Evolutionary conservation across 768 basidiomycete genomes (phyloP).

Genomic region (Lentinula raphanica): DNA sequence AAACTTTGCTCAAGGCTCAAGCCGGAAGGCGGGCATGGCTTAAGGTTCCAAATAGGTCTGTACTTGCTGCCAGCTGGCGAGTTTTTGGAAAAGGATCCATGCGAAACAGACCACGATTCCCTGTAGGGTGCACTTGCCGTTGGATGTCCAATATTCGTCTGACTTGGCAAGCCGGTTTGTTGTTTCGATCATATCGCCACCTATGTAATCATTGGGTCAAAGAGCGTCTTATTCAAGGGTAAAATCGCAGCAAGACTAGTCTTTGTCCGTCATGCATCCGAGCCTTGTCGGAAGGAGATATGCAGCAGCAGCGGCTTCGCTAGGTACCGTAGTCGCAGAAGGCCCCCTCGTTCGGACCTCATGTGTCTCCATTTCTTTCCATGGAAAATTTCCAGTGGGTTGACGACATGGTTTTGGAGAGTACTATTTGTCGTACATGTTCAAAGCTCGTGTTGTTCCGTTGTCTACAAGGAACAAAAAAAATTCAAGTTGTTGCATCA

Average conservation of each 20-base stretch:
- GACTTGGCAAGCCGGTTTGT: no score
- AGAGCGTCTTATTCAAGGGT: not conserved
- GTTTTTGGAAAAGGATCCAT: no score
- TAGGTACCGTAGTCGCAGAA: constrained; percentile 45
- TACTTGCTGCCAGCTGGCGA: no score
- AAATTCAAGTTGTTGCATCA: not conserved
- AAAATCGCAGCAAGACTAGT: constrained; percentile 7
- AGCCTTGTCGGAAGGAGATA: not conserved
- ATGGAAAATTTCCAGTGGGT: constrained; percentile 51
- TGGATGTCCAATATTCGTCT: no score
- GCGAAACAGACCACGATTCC: no score
- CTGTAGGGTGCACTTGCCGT: no score
- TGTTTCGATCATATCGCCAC: no score
- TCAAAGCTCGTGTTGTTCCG: constrained; percentile 31
- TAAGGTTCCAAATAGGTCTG: no score
- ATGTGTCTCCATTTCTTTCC: constrained; percentile 52
- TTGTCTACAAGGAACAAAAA: constrained; percentile 32
- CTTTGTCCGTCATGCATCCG: not conserved
- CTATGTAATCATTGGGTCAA: no score
- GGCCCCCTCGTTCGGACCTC: constrained; percentile 39
- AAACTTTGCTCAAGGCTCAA: no score
- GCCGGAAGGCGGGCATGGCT: no score
- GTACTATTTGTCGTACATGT: constrained; percentile 73
- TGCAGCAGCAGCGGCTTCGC: constrained; percentile 24
- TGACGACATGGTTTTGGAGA: constrained; percentile 68